Evolutionary conservation across 1,284 basidiomycete species (phyloP), one percentile per base, ranked within the genome.

Genomic region (Sanguinoderma infundibulare): DNA sequence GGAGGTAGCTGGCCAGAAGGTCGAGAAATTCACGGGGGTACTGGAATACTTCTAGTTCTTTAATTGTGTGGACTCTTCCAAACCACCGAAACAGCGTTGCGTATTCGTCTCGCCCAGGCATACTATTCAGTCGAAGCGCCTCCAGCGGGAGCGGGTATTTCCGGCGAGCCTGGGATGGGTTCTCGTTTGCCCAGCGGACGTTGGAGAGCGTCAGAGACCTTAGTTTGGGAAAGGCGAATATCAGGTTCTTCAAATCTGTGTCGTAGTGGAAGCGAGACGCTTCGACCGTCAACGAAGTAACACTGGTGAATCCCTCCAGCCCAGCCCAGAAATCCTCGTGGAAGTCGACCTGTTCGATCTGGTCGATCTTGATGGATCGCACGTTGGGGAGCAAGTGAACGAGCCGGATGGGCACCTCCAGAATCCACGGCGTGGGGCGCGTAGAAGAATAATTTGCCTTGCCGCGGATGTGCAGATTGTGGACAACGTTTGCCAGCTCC

Each of bases 351-450:
- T 47, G 34, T 10, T 58, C 56, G 39, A 58, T 14, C 32, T 39
- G 36, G 40, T 58, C 52, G 34, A 62, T 40, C 26, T 20, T 46
- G 32, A 62, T 46, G n/a, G 53, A 14, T n/a, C 39, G 56, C n/a
- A 62, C 32, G 9, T 51, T 36, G 4, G 60, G 56, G 7, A 58
- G 24, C 32, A 58, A 14, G 20, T n/a, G 17, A 2, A n/a, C 38
- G 26, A 62, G 47, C 4, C 20, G 32, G n/a, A 4, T 10, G 6
- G 53, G 56, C 4, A 47, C 53, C 17, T 35, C 32, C 24, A 50
- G 17, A 20, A 62, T 46, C 60, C 60, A 62, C 5, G 36, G 22
- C 17, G 60, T 61, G 17, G 47, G 24, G 9, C 1, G 1, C 12
- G 24, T 8, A 14, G 50, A 56, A 1, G 55, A 53, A 36, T 57